phyloP scores from a whole-genome alignment of 371 early-diverging fungal genomes.

The Choanephora cucurbitarum region DNA sequence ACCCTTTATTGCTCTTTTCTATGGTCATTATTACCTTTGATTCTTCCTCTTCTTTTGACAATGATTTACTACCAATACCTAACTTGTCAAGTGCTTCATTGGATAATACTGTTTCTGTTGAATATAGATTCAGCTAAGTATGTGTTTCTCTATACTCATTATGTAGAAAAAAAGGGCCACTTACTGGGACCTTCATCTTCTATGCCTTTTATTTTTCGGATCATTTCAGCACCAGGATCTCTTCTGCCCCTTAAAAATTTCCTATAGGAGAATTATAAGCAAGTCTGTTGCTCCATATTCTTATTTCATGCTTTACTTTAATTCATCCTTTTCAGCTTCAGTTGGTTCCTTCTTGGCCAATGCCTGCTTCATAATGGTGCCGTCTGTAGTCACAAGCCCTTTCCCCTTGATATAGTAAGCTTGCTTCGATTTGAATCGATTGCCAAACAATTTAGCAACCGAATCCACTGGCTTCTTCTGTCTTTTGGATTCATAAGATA shows the following conservation, averaged over 20 bases:
- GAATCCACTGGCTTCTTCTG: conserved; percentile 5
- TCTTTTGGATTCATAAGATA: conserved; percentile 13
- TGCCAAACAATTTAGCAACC: background rate
- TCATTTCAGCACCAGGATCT: conserved; percentile 46
- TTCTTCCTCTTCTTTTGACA: conserved; percentile 34
- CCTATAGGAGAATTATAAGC: conserved; percentile 20
- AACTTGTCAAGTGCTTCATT: conserved; percentile 38
- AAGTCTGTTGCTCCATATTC: background rate
- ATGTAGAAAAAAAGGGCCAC: background rate
- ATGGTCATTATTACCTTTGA: conserved; percentile 29
- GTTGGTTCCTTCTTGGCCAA: conserved; percentile 9
- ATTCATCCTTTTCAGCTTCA: conserved; percentile 3
- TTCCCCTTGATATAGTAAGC: conserved; percentile 32
- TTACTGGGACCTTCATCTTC: conserved; percentile 31
- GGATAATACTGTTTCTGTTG: conserved; percentile 24
- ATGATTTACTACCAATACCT: conserved; percentile 24
- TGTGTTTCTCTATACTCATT: too few relatives aligned
- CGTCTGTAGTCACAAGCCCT: conserved; percentile 31
- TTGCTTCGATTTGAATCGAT: conserved; percentile 20
- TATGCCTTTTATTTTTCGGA: conserved; percentile 42
- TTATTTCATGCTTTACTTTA: conserved; percentile 4
- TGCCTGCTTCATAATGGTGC: conserved; percentile 18
- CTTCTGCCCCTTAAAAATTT: conserved; percentile 36
- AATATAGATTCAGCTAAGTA: background rate
- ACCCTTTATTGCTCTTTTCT: background rate